Evolutionary conservation across 768 basidiomycete species (phyloP), one percentile per base, ranked within the genome.

Genomic region (Rhodotorula toruloides): DNA sequence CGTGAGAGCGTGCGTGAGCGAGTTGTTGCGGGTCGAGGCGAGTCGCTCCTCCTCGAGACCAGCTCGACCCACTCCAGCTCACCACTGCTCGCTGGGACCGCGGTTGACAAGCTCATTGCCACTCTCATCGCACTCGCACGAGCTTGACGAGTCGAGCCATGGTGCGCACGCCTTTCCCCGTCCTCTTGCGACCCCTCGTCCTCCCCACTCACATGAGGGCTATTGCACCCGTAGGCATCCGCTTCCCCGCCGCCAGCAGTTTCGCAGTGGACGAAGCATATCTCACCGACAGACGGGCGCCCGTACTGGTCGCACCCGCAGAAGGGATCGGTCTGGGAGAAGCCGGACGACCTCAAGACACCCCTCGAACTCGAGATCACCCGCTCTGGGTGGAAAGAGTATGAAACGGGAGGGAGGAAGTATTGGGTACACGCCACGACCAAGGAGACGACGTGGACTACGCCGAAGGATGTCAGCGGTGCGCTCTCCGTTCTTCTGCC

Each of bases 361-460:
- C 88, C 91, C 3, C 54, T 52, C 40, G 71, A 72, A 36, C 91
- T 92, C 71, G 94, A 97, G 82, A 89, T 91, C 36, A 56, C 42
- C 57, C 70, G 57, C 68, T 71, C 61, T 48, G 68, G 48, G 60
- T 65, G 61, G 58, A 68, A 63, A 61, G 29, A 65, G 43, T 99
- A 97, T 76, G 89, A 90, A 71, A 89, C 90, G 5, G 88, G 89
- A 22, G 75, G 75, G 12, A 44, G 69, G 14, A 74, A 76, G 19
- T 80, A 79, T 70, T 80, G 77, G 68, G 78, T 74, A 4, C 74
- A 96, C 87, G 87, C 85, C 39, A 86, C 88, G 47, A 84, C 86
- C 37, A 94, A 91, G 73, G 90, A 94, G 78, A 94, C 92, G 4
- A 91, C 93, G 80, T 98, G 96, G 96, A 91, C 94, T 65, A 88